These are phyloP conservation scores for Pseudotulostoma volvatum DNA, from an alignment of 495 filamentous ascomycete genomes.

Conservation along the genomic window DNA sequence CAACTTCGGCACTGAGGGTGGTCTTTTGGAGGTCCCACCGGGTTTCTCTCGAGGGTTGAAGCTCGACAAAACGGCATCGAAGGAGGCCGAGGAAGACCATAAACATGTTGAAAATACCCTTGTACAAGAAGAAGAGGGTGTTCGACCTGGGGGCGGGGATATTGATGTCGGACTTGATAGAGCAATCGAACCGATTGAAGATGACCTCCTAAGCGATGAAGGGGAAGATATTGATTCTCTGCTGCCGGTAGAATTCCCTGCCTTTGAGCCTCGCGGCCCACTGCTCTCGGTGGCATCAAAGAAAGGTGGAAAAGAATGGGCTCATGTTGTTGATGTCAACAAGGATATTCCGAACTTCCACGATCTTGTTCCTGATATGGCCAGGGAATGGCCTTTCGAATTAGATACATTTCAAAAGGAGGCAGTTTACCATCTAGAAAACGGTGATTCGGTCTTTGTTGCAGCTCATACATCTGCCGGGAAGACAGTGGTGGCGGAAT, in stretches of 20 bases:
- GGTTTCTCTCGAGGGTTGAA: conserved; percentile 68
- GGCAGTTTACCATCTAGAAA: conserved; percentile 91
- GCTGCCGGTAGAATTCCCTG: conserved; percentile 85
- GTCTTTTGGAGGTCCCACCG: conserved; percentile 66
- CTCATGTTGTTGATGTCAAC: conserved; percentile 92
- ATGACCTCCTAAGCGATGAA: conserved; percentile 28
- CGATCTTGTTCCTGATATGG: conserved; percentile 92
- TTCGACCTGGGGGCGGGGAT: conserved; percentile 11
- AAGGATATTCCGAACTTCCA: conserved; percentile 78
- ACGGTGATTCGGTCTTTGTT: conserved; percentile 93
- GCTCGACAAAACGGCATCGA: conserved; percentile 45
- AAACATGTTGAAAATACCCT: conserved; percentile 61
- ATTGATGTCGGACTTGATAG: conserved; percentile 6
- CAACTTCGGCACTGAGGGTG: conserved; percentile 57
- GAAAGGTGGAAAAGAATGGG: conserved; percentile 76
- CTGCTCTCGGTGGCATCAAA: conserved; percentile 57
- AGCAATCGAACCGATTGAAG: conserved; percentile 14
- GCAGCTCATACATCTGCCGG: conserved; percentile 97
- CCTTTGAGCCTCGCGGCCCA: conserved; percentile 66
- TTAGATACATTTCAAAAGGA: conserved; percentile 97
- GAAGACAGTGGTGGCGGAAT: conserved; percentile 96
- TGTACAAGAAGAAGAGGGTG: conserved; percentile 41
- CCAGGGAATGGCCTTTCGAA: conserved; percentile 89
- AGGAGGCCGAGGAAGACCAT: conserved; percentile 38
- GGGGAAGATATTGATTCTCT: conserved; percentile 78